These are phyloP conservation scores for Bromus sterilis DNA, from an alignment of 176 grass and related monocot genomes.

Conservation along the genomic window DNA sequence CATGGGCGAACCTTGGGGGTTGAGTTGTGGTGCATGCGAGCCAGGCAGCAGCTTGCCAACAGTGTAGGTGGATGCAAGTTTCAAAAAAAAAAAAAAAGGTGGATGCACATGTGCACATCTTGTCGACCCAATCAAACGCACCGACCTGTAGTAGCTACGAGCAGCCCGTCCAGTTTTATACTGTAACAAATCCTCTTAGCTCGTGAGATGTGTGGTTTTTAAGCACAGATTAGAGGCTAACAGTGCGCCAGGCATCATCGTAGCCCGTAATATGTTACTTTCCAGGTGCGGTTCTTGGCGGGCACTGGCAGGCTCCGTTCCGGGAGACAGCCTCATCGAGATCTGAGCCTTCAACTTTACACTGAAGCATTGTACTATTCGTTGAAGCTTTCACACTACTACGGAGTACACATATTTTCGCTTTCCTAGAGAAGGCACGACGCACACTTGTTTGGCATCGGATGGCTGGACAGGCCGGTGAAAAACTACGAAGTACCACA, in stretches of 20 bases:
- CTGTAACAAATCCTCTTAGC: background rate
- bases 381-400: no score
- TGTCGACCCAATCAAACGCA: background rate
- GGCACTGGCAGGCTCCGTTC: slow-evolving; percentile 8
- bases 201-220: background rate
- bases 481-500: no score
- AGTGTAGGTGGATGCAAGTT: no score
- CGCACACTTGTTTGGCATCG: background rate
- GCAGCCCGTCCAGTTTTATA: background rate
- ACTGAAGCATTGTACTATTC: background rate
- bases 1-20: background rate
- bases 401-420: no score
- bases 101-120: background rate
- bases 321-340: slow-evolving; percentile 16
- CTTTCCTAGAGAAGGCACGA: background rate
- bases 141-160: no score
- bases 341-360: background rate
- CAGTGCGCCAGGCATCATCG: background rate
- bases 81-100: no score
- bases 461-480: background rate
- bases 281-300: no score
- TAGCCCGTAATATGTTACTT: background rate
- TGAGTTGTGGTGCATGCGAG: background rate
- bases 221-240: background rate
- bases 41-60: background rate